Conservation (phyloP, 2,329 filamentous ascomycete species). For the Aspergillus sp. region DNA sequence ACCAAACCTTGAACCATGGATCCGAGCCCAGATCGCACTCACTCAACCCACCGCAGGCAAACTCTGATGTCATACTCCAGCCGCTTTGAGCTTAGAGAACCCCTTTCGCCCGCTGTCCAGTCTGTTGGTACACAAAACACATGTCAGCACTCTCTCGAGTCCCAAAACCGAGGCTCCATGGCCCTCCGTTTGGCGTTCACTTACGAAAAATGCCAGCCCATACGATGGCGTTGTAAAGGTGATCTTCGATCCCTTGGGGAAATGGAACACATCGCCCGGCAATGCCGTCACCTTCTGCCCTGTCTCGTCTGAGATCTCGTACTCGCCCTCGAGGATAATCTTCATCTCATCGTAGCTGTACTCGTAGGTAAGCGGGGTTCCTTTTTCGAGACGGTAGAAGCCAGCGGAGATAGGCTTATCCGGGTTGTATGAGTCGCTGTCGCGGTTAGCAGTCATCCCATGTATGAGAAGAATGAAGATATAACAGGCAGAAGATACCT, state of each 20-base stretch:
- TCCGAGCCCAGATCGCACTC: neutral
- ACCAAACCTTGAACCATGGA: slow-evolving; percentile 3
- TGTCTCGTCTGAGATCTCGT: slow-evolving; percentile 63
- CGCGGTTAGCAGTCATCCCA: neutral
- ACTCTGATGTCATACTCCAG: slow-evolving; percentile 6
- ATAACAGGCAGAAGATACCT: slow-evolving; percentile 38
- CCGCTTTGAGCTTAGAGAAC: slow-evolving; percentile 13
- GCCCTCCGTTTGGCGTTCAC: slow-evolving; percentile 17
- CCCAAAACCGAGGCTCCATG: neutral
- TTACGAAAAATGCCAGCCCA: slow-evolving; percentile 60
- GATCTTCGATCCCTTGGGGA: slow-evolving; percentile 65
- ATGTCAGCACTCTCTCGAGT: slow-evolving; percentile 8
- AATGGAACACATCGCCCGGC: slow-evolving; percentile 67
- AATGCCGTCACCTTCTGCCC: slow-evolving; percentile 60
- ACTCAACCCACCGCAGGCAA: neutral
- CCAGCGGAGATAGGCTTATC: slow-evolving; percentile 63
- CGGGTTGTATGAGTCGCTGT: slow-evolving; percentile 54
- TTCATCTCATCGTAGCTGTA: slow-evolving; percentile 75
- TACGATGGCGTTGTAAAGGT: slow-evolving; percentile 64
- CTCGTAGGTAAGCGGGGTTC: slow-evolving; percentile 65
- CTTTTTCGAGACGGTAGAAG: slow-evolving; percentile 68
- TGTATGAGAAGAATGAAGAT: neutral
- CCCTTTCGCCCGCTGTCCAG: slow-evolving; percentile 32
- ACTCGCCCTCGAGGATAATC: slow-evolving; percentile 68
- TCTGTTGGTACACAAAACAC: slow-evolving; percentile 18